Evolutionary conservation across 2,329 filamentous ascomycete species (phyloP), one percentile per base, ranked within the genome.

Genomic region (Truncatella angustata): DNA sequence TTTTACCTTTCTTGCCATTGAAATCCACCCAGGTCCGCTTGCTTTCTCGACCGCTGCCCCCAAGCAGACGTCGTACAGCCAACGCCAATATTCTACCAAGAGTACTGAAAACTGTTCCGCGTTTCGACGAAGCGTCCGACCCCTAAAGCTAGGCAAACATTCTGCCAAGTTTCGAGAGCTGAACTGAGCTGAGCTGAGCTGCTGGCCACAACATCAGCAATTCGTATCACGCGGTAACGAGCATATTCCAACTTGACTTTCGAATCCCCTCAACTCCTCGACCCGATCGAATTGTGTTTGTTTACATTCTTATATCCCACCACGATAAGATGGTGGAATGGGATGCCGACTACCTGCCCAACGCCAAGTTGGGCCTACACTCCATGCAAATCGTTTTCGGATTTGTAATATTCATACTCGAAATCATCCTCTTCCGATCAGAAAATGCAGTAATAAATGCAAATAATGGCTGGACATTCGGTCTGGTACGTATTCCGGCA

Each of bases 401-500:
- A 42, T 73, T 85, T 43, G 71, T 85, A 21, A 71, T 77, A 59
- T 86, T 82, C 74, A 72, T 77, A 53, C 70, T 87, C 54, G 79
- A 81, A 58, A 84, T 87, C 59, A 73, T 78, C 21, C 75, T 86
- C 42, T 84, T 86, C 62, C 73, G 73, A 36, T 70, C 72, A 50
- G 65, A 75, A 9, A 65, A 72, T 12, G 71, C 80, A 4, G 66
- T 64, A 18, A 75, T 86, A 56, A 78, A 76, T 51, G 81, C 82
- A 30, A 76, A 81, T 56, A 80, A 80, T 66, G 82, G 78, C 55
- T 87, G 84, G 83, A 78, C 81, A 0, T 86, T 87, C 57, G 83
- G 73, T 58, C 74, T 85, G 68, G 84, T 87, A 74, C 54, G 81
- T 70, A n/a, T n/a, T n/a, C n/a, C n/a, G 9, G 24, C 44, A 32